phyloP scores from a whole-genome alignment of 257 asterid genomes.

The Przewalskia tangutica region DNA sequence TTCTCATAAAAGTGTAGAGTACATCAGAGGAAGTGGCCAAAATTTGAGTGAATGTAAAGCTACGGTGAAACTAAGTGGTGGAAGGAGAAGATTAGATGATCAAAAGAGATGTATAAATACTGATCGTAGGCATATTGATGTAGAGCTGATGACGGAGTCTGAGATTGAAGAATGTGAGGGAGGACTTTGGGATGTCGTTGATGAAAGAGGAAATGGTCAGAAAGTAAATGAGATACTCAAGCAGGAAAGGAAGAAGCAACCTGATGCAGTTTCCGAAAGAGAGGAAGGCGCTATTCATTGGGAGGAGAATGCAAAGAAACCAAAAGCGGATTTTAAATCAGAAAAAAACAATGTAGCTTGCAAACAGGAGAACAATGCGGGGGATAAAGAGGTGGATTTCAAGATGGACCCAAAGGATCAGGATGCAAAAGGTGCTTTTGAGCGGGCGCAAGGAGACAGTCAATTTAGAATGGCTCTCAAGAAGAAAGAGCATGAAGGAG shows the following conservation, averaged over 20 bases:
- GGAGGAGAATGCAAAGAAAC: conserved; percentile 8
- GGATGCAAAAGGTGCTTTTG: conserved; percentile 16
- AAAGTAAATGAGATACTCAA: conserved; percentile 12
- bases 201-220: conserved; percentile 20
- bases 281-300: conserved; percentile 10
- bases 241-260: conserved; percentile 27
- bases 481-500: conserved; percentile 12
- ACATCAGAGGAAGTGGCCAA: conserved; percentile 16
- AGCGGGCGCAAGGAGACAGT: conserved; percentile 19
- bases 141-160: conserved; percentile 12
- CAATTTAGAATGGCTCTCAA: conserved; percentile 8
- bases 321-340: conserved; percentile 14
- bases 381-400: conserved; percentile 8
- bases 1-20: conserved; percentile 17
- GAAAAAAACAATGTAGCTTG: conserved; percentile 12
- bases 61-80: conserved; percentile 11
- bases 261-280: conserved; percentile 15
- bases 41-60: conserved; percentile 20
- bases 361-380: conserved; percentile 17
- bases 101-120: conserved; percentile 17
- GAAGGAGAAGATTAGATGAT: conserved; percentile 15
- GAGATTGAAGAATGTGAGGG: conserved; percentile 25
- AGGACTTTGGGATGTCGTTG: conserved; percentile 18
- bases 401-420: conserved; percentile 13
- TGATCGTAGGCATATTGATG: conserved; percentile 17